Conservation (phyloP, 148 eudicot genomes). For the Diospyros kaki region DNA sequence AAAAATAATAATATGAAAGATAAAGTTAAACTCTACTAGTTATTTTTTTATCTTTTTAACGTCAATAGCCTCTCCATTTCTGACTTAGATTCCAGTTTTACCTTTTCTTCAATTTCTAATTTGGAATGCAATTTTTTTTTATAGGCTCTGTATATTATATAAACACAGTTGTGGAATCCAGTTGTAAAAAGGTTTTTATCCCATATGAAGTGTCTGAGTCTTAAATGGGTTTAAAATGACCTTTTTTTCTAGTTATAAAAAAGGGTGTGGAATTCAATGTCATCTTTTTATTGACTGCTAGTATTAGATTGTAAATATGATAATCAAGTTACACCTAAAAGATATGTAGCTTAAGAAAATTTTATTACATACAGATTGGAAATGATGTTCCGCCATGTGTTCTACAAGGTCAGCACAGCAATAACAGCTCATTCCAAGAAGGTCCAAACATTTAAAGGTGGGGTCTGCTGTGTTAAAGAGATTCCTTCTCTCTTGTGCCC, state of each 20-base stretch:
- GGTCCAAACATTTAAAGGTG: constrained; percentile 17
- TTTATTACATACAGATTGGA: constrained; percentile 15
- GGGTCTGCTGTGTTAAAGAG: background rate
- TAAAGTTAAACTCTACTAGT: too few relatives aligned
- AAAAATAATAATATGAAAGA: too few relatives aligned
- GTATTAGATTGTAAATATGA: background rate
- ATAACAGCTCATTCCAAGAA: constrained; percentile 7
- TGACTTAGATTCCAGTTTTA: too few relatives aligned
- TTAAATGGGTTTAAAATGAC: background rate
- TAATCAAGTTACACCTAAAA: background rate
- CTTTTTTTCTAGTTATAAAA: background rate
- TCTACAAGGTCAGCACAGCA: constrained; percentile 14
- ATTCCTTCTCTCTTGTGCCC: constrained; percentile 2
- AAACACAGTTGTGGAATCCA: too few relatives aligned
- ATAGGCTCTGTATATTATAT: too few relatives aligned
- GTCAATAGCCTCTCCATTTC: too few relatives aligned
- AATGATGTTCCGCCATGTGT: constrained; percentile 17
- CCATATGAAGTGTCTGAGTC: too few relatives aligned
- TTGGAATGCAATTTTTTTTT: too few relatives aligned
- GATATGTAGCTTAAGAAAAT: background rate
- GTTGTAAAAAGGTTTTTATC: too few relatives aligned
- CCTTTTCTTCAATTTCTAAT: too few relatives aligned
- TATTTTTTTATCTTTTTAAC: too few relatives aligned
- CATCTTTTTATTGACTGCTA: constrained; percentile 2
- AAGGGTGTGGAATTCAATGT: background rate